A percentile compares a stretch with the other conserved stretches of the same genome.
These are phyloP conservation scores for Waltergamsia citrina DNA, from an alignment of 2,329 filamentous ascomycete species.

Conservation along the genomic window DNA sequence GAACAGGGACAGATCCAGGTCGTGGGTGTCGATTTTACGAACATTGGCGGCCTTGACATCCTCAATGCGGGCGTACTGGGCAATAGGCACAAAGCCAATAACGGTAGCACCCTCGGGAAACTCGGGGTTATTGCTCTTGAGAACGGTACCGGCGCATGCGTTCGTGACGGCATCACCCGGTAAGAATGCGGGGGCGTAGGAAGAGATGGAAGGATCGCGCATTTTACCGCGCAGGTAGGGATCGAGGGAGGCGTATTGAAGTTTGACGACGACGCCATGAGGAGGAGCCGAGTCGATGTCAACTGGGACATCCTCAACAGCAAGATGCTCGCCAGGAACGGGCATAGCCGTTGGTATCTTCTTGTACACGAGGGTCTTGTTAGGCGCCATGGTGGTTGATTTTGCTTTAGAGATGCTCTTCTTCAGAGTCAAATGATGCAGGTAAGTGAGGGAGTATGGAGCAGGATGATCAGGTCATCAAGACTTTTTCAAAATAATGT, in stretches of 20 bases:
- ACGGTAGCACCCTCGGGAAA: slow-evolving; percentile 63
- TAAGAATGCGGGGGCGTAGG: slow-evolving; percentile 43
- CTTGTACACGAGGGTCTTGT: slow-evolving; percentile 63
- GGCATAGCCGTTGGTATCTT: slow-evolving; percentile 52
- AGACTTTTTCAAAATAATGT: no score
- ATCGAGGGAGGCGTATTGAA: slow-evolving; percentile 69
- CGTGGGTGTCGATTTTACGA: slow-evolving; percentile 46
- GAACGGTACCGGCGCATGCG: slow-evolving; percentile 53
- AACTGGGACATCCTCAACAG: slow-evolving; percentile 49
- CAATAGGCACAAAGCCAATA: slow-evolving; percentile 44
- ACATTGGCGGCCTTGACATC: slow-evolving; percentile 30
- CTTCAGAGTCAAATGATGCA: no score
- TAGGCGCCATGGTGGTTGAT: slow-evolving; percentile 27
- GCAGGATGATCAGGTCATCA: no score
- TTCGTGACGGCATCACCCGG: slow-evolving; percentile 57
- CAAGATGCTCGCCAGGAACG: slow-evolving; percentile 55
- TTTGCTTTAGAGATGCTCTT: no score
- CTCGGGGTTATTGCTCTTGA: slow-evolving; percentile 55
- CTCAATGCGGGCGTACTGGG: slow-evolving; percentile 57
- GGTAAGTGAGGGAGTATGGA: no score
- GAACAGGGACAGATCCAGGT: slow-evolving; percentile 58
- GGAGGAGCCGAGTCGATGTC: slow-evolving; percentile 48
- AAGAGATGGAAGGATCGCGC: slow-evolving; percentile 54
- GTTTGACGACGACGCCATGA: slow-evolving; percentile 58
- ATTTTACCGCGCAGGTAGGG: slow-evolving; percentile 79